Base-by-base conservation (phyloP, 306 rosid genomes). In the Acacia crassicarpa region DNA sequence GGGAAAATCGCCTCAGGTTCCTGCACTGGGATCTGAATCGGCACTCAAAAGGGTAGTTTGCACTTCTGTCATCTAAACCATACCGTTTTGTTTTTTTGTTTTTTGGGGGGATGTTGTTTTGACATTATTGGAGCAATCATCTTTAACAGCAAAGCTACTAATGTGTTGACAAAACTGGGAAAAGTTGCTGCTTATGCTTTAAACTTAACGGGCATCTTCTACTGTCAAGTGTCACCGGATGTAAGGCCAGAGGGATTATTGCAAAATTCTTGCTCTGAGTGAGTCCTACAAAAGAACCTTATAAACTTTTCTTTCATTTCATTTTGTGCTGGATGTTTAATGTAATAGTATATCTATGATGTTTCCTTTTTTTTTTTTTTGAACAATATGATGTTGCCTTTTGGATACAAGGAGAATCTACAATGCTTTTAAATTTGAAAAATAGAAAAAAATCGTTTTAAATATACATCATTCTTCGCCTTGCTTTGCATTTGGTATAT, bases 21-120 rank as follows among this genome's bases (percentile, higher is more conserved):
- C 92, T 92, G 77, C 97, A 96, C 62, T 96, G 99, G 99, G 99
- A 96, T 88, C 87, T 96, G 63, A 86, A 90, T 88, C 81, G 85
- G 63, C 97, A 93, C 85, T 91, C 98, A 62, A 89, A 89, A 91
- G 76, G 94, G 99, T 96, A 87, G 61, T 41, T 82, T 72, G 8
- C 58, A 74, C 65, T 78, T 78, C 62, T 58, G 71, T 40, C 70
- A 5, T 38, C 23, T 74, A 72, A 67, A n/a, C 25, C 10, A 45
- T 23, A 19, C 23, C 2, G 20, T 59, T 72, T 74, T 70, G 71
- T 70, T 74, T 27, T 54, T 77, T 65, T 54, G 13, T 8, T n/a
- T 27, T 27, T n/a, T n/a, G n/a, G n/a, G n/a, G 62, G 68, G 46
- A 83, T 67, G 41, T 81, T 76, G 63, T 83, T 23, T 61, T 90